These are phyloP conservation scores for Pythium rishiriense DNA, from an alignment of 352 stramenopile species.

Conservation along the genomic window DNA sequence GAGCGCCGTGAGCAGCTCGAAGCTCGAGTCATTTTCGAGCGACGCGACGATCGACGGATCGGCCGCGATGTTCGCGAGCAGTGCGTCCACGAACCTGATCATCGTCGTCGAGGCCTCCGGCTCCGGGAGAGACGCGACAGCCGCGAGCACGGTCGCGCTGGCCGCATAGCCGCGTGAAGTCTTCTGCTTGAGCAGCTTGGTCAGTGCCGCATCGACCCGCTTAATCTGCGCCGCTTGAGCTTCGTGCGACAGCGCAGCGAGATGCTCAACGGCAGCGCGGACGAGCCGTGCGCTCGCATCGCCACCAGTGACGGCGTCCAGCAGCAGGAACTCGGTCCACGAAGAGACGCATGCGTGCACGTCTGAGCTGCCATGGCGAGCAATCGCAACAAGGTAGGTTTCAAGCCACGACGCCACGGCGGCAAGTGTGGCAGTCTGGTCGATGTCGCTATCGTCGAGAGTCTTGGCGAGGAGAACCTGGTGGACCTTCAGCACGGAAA, in stretches of 20 bases:
- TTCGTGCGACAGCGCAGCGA: background rate
- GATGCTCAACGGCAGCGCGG: slow-evolving; percentile 8
- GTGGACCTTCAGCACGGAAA: slow-evolving; percentile 15
- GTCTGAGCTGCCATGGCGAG: background rate
- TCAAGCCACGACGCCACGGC: slow-evolving; percentile 38
- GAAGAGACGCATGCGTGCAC: background rate
- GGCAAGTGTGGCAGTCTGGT: slow-evolving; percentile 17
- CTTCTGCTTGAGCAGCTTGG: slow-evolving; percentile 19
- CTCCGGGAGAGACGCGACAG: slow-evolving; percentile 29
- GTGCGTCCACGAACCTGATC: slow-evolving; percentile 40
- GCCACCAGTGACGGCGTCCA: slow-evolving; percentile 8
- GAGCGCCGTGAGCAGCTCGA: slow-evolving; percentile 48
- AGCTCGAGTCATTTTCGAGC: slow-evolving; percentile 28
- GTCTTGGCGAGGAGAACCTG: slow-evolving; percentile 10
- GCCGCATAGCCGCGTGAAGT: slow-evolving; percentile 14
- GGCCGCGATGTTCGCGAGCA: slow-evolving; percentile 29
- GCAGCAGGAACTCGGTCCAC: slow-evolving; percentile 22
- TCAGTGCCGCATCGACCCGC: slow-evolving; percentile 3
- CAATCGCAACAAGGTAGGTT: slow-evolving; percentile 13
- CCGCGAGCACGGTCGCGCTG: slow-evolving; percentile 21
- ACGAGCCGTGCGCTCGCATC: slow-evolving; percentile 15
- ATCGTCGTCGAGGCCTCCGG: background rate
- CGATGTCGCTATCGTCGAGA: background rate
- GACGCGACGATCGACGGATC: slow-evolving; percentile 8
- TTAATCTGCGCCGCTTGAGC: background rate